Base-by-base conservation (phyloP, 192 early-diverging fungal genomes). In the Neocallimastix lanati region DNA sequence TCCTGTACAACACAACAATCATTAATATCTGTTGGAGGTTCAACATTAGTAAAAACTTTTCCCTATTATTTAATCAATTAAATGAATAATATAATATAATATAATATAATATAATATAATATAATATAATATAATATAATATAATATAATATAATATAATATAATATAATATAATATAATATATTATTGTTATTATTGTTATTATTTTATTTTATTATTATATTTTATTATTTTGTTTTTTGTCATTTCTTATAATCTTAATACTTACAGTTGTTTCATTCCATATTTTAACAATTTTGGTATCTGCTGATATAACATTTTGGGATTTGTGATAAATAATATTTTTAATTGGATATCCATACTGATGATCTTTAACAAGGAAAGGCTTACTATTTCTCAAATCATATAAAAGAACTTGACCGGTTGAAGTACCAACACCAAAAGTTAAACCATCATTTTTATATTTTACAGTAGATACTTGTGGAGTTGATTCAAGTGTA, bases 291-390 rank as follows among this genome's bases (percentile, higher is more conserved):
- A 97, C 91, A 83, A 94, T 93, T 80, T 95, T 94, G 28, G 92
- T 84, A 86, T 98, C 96, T 14, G 96, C 91, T 28, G 93, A 94
- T 77, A 97, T 88, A 14, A 97, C 86, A 83, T 95, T 95, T 27
- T 89, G 90, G 27, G 86, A 84, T 67, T 92, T 90, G 81, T 96
- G 93, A 88, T 93, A 97, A 38, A 88, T 76, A 37, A 99, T 81
- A 15, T 84, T 88, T 84, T 95, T 94, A 82, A 99, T 98, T 29
- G 95, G 94, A 82, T 93, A 91, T 25, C 96, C 96, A 84, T 96
- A 99, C 85, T 96, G 95, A 85, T 99, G 97, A 88, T 99, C 97
- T 87, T 97, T 98, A 82, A 95, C 88, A 77, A 94, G 86, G 80
- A 92, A 88, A 13, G 97, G 97, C 28, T 88, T 85, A 78, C 88